These are phyloP conservation scores for Didymosphaeria variabile DNA, from an alignment of 2,329 filamentous ascomycete genomes.

Conservation along the genomic window DNA sequence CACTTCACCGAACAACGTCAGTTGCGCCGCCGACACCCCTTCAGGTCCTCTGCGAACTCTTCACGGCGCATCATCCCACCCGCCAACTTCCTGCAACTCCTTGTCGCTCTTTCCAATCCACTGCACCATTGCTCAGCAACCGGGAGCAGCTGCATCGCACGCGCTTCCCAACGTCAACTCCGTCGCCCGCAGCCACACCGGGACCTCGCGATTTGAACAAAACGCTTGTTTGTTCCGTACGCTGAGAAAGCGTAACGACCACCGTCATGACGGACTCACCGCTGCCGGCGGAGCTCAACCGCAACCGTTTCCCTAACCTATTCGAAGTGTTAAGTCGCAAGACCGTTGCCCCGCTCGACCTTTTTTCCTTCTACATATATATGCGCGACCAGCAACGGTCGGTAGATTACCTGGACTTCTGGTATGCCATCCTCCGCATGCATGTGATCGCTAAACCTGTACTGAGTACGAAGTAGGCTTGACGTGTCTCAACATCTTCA, in stretches of 20 bases:
- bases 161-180: conserved; percentile 1
- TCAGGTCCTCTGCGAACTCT: conserved; percentile 11
- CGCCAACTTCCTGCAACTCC: conserved; percentile 16
- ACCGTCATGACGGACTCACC: conserved; percentile 38
- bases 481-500: conserved; percentile 99
- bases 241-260: conserved; percentile 8
- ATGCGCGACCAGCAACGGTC: conserved; percentile 99
- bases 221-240: conserved; percentile 20
- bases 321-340: conserved; percentile 95
- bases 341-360: conserved; percentile 93
- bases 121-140: conserved; percentile 13
- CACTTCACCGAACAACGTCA: conserved; percentile 30
- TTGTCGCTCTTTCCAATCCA: conserved; percentile 31
- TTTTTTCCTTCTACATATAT: conserved; percentile 99
- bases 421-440: conserved; percentile 65
- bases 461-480: conserved; percentile 71
- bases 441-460: conserved; percentile 15
- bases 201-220: conserved; percentile 26
- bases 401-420: conserved; percentile 98
- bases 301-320: conserved; percentile 90
- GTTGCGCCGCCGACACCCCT: conserved; percentile 25
- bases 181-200: not conserved
- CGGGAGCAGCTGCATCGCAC: conserved; percentile 8
- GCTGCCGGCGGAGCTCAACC: conserved; percentile 46
- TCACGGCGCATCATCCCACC: conserved; percentile 19